Evolutionary conservation across 1,284 basidiomycete species (phyloP).

Genomic region (Coriolopsis trogii): DNA sequence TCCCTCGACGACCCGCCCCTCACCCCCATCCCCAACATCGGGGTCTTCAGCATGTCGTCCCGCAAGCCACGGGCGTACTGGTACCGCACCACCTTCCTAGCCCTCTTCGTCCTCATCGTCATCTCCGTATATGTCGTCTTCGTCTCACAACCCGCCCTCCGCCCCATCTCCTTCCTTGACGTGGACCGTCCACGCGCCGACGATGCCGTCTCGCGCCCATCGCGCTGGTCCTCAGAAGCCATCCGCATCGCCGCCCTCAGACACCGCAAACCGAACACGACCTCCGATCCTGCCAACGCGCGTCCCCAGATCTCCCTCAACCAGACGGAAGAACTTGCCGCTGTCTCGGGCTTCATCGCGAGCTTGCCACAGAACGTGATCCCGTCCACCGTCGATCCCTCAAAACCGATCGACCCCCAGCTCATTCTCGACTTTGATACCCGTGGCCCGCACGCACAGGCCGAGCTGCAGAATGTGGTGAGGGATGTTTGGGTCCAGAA

Average conservation of each 20-base stretch:
- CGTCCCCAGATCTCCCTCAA: slow-evolving; percentile 50
- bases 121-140: slow-evolving; percentile 59
- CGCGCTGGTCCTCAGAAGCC: slow-evolving; percentile 28
- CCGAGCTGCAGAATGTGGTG: slow-evolving; percentile 41
- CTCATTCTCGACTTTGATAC: slow-evolving; percentile 86
- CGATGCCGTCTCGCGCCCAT: slow-evolving; percentile 21
- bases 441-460: slow-evolving; percentile 44
- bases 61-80: slow-evolving; percentile 33
- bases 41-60: slow-evolving; percentile 26
- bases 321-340: slow-evolving; percentile 72
- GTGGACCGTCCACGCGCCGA: slow-evolving; percentile 28
- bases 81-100: slow-evolving; percentile 54
- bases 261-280: slow-evolving; percentile 29
- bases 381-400: slow-evolving; percentile 67
- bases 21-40: slow-evolving; percentile 32
- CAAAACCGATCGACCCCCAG: slow-evolving; percentile 71
- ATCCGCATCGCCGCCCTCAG: slow-evolving; percentile 33
- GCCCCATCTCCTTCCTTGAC: slow-evolving; percentile 41
- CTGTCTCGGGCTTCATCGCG: slow-evolving; percentile 77
- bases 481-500: slow-evolving; percentile 64
- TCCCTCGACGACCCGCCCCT: slow-evolving; percentile 34
- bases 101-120: slow-evolving; percentile 50
- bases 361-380: slow-evolving; percentile 81
- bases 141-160: slow-evolving; percentile 45
- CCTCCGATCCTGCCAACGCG: slow-evolving; percentile 16